A percentile compares a stretch with the other conserved stretches of the same genome.
Conservation (phyloP, 305 asterid genomes). For the Salvia sclarea region DNA sequence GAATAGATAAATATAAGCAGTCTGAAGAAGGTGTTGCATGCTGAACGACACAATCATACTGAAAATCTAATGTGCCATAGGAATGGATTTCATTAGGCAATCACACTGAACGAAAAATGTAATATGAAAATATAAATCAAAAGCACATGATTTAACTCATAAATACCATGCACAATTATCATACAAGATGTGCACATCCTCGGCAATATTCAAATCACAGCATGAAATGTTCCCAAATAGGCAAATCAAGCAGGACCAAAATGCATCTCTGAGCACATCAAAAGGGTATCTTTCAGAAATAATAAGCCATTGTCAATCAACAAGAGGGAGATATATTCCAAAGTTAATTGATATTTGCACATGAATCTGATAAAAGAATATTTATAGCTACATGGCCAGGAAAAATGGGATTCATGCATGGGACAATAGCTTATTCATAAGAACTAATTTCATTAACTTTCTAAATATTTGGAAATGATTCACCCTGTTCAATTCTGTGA, state of each 20-base stretch:
- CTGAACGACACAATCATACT: no score
- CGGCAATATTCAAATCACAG: background rate
- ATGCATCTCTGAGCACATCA: background rate
- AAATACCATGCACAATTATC: background rate
- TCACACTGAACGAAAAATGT: background rate
- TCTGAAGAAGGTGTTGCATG: conserved; percentile 12
- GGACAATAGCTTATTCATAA: background rate
- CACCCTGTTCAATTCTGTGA: background rate
- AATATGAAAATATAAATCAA: background rate
- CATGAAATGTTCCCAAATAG: conserved; percentile 11
- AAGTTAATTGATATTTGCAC: background rate
- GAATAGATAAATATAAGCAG: conserved; percentile 23
- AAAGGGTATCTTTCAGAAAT: background rate
- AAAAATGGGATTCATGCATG: background rate
- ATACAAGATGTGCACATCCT: background rate
- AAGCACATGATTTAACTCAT: background rate
- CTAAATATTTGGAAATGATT: background rate
- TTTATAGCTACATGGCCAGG: background rate
- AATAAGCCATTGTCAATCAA: background rate
- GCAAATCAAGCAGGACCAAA: conserved; percentile 15
- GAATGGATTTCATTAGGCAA: background rate
- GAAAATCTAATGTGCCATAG: background rate
- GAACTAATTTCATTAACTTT: background rate
- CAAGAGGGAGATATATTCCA: background rate
- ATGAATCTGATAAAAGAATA: background rate